Evolutionary conservation across 192 early-diverging fungal species (phyloP).

Genomic region (Dimargaris cristalligena): DNA sequence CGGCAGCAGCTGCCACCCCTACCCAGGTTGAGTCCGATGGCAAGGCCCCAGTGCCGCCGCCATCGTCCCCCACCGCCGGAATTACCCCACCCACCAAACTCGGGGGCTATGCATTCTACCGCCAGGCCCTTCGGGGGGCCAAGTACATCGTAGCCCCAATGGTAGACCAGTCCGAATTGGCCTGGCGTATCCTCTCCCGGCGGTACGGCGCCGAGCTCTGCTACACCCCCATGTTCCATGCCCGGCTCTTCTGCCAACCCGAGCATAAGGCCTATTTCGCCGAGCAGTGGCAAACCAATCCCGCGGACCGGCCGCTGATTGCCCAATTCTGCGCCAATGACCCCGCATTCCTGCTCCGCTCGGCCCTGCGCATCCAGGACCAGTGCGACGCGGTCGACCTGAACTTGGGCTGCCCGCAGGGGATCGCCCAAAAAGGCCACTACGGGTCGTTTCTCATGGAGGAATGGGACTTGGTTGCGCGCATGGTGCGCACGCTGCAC

Average conservation of each 20-base stretch:
- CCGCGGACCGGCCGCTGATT: slow-evolving; percentile 62
- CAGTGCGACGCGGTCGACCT: slow-evolving; percentile 87
- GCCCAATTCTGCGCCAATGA: slow-evolving; percentile 98
- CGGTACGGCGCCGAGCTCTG: slow-evolving; percentile 75
- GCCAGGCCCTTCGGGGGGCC: slow-evolving; percentile 46
- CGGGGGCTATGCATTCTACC: slow-evolving; percentile 65
- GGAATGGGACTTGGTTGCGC: slow-evolving; percentile 62
- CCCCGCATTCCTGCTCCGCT: slow-evolving; percentile 57
- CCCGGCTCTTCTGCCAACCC: slow-evolving; percentile 60
- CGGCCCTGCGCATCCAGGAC: slow-evolving; percentile 64
- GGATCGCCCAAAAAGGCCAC: slow-evolving; percentile 76
- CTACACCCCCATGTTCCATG: slow-evolving; percentile 98
- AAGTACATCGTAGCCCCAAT: slow-evolving; percentile 80
- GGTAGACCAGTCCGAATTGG: slow-evolving; percentile 93
- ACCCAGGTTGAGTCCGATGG: not conserved
- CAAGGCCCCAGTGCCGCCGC: not conserved
- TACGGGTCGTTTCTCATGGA: slow-evolving; percentile 92
- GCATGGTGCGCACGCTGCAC: slow-evolving; percentile 56
- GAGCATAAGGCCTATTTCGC: slow-evolving; percentile 38
- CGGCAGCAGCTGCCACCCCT: too few relatives aligned
- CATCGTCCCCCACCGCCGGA: not conserved
- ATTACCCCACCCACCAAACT: slow-evolving; percentile 32
- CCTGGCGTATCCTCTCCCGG: slow-evolving; percentile 83
- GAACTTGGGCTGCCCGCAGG: slow-evolving; percentile 93
- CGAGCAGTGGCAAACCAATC: slow-evolving; percentile 56